Percentiles rank a stretch among this genome's conserved stretches.
Conservation (phyloP, 2,329 filamentous ascomycete species). For the Lecanicillium sp. region DNA sequence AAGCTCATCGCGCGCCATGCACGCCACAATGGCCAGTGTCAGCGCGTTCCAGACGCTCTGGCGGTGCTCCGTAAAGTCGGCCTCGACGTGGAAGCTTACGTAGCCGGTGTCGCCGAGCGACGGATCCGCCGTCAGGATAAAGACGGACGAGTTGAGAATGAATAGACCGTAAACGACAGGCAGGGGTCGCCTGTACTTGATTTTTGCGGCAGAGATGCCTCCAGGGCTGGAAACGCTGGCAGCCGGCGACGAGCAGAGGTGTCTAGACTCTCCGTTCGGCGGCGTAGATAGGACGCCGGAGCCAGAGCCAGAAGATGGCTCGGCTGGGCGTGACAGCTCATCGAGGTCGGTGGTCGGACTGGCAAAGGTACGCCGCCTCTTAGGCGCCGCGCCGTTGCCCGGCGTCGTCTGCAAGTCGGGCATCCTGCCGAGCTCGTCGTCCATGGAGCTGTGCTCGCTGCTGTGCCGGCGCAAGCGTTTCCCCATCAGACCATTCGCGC, state of each 20-base stretch:
- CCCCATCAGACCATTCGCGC: background rate
- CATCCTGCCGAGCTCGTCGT: slow-evolving; percentile 15
- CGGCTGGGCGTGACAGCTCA: slow-evolving; percentile 16
- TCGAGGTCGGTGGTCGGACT: slow-evolving; percentile 11
- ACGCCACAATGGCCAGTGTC: slow-evolving; percentile 35
- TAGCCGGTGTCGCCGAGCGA: slow-evolving; percentile 29
- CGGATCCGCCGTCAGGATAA: slow-evolving; percentile 35
- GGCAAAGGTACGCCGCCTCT: slow-evolving; percentile 14
- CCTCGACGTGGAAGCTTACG: slow-evolving; percentile 38
- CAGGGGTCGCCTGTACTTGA: slow-evolving; percentile 25
- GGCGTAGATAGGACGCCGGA: background rate
- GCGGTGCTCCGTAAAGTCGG: slow-evolving; percentile 32
- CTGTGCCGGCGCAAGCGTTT: background rate
- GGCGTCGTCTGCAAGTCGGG: slow-evolving; percentile 1
- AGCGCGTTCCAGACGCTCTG: slow-evolving; percentile 41
- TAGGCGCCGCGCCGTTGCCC: slow-evolving; percentile 15
- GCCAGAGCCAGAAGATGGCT: background rate
- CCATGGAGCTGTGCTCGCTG: background rate
- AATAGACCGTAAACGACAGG: slow-evolving; percentile 41
- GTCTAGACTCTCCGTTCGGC: background rate
- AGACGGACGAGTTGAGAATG: slow-evolving; percentile 33
- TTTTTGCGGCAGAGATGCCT: background rate
- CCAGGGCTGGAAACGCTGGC: background rate
- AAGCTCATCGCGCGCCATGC: slow-evolving; percentile 35
- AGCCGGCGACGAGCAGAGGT: slow-evolving; percentile 13